Base-by-base conservation (phyloP, 352 stramenopile species). In the Phytophthora megakarya region DNA sequence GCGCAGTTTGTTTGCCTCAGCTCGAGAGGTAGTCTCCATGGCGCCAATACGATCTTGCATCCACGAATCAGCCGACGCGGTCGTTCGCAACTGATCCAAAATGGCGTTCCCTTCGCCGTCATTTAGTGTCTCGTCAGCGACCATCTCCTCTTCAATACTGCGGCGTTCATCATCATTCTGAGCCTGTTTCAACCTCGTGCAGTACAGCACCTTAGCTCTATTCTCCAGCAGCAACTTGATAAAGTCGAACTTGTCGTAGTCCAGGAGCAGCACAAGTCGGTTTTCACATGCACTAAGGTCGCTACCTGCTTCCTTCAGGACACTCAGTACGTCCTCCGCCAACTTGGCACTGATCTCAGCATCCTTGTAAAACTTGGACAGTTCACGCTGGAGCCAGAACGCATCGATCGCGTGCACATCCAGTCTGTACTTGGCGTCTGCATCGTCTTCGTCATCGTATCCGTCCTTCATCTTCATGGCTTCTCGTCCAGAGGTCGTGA, bases 221-320 rank as follows among this genome's bases (percentile, higher is more conserved):
- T 99, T 99, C 44, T 92, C 83, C 13, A 99, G 71, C 49, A 99
- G 69, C 7, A 98, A 55, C 73, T 99, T 99, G 78, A 99, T 99
- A 32, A 99, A 98, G 35, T 99, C 96, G 67, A 99, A 99, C 61
- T 99, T 98, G 75, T 99, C 97, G 72, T 99, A 98, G 59, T 98
- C 97, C 38, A 99, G 75, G 5, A 99, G 67, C 39, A 98, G 71
- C 33, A 99, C 90, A 1, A 99, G 86, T 51, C 95, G 88, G 76
- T 99, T 99, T 70, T 99, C 98, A 61, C 95, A 98, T 35, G 84
- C 81, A 56, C 87, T 91, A 16, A 95, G 59, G 46, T 95, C 86
- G 25, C 65, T 78, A 0, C 79, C 81, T 6, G 73, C 73, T 54
- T 94, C 84, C 37, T 80, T 80, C 11, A 96, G 32, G 33, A 93